phyloP scores from a whole-genome alignment of 2,329 filamentous ascomycete genomes.

The Emmonsia crescens region DNA sequence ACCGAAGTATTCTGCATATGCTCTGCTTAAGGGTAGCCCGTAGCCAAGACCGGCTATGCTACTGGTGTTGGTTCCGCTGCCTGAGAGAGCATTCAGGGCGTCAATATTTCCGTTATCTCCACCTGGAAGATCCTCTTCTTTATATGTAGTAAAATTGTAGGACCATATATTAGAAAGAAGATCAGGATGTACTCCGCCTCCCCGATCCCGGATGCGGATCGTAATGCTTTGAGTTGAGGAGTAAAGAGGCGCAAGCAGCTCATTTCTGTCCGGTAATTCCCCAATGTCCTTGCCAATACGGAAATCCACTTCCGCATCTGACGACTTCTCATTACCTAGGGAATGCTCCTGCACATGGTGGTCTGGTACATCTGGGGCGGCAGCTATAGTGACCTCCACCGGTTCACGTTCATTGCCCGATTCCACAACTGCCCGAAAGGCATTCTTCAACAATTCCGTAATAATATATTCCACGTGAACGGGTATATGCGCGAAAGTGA shows the following conservation, averaged over 20 bases:
- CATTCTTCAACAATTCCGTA: conserved; percentile 92
- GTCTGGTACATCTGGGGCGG: conserved; percentile 43
- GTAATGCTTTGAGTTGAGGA: conserved; percentile 68
- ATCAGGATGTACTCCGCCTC: conserved; percentile 79
- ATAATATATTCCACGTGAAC: conserved; percentile 97
- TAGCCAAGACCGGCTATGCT: conserved; percentile 92
- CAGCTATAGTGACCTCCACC: conserved; percentile 85
- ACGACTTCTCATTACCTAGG: conserved; percentile 17
- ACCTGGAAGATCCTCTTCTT: conserved; percentile 47
- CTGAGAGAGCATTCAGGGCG: conserved; percentile 65
- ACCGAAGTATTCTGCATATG: conserved; percentile 97
- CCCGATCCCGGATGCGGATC: conserved; percentile 89
- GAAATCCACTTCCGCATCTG: conserved; percentile 23
- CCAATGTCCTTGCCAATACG: conserved; percentile 21
- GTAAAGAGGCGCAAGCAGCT: conserved; percentile 21
- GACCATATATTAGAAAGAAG: conserved; percentile 85
- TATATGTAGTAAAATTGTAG: conserved; percentile 94
- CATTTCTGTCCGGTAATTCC: conserved; percentile 11
- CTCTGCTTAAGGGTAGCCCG: conserved; percentile 76
- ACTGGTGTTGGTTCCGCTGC: conserved; percentile 59
- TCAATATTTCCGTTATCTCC: conserved; percentile 47
- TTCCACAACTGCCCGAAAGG: conserved; percentile 88
- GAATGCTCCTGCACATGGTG: conserved; percentile 12
- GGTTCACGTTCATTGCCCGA: conserved; percentile 67
- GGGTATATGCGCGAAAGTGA: conserved; percentile 87